Percentiles rank a stretch among this genome's conserved stretches.
Conservation (phyloP, 2,329 filamentous ascomycete species). For the Xylariomycetidae sp. region DNA sequence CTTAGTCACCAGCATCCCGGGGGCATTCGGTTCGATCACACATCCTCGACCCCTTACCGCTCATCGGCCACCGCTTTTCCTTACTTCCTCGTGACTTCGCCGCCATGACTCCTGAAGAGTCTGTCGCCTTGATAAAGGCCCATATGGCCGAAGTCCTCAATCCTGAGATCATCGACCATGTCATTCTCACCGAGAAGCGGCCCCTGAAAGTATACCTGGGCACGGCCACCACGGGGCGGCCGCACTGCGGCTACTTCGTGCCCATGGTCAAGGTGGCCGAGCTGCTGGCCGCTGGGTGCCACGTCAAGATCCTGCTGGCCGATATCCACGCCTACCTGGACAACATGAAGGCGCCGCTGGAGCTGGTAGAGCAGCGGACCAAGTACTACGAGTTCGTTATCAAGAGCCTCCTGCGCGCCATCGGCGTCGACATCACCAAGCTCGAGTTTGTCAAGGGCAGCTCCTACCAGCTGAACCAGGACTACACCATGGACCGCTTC, state of each 20-base stretch:
- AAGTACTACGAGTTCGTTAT: conserved; percentile 80
- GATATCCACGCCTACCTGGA: conserved; percentile 74
- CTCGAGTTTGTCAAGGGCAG: conserved; percentile 81
- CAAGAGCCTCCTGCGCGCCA: conserved; percentile 65
- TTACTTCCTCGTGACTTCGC: too few species aligned
- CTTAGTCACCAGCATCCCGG: too few species aligned
- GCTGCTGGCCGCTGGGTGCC: conserved; percentile 76
- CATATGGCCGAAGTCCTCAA: conserved; percentile 81
- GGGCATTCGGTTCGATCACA: too few species aligned
- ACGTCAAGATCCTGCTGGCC: conserved; percentile 72
- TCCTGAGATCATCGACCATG: conserved; percentile 72
- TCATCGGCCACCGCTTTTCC: too few species aligned
- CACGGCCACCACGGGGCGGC: conserved; percentile 70
- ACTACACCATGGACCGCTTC: conserved; percentile 87
- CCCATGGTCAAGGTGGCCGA: conserved; percentile 86
- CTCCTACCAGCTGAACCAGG: conserved; percentile 66
- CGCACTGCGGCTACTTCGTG: conserved; percentile 86
- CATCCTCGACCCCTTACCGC: too few species aligned
- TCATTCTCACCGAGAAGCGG: conserved; percentile 64
- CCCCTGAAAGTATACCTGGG: conserved; percentile 81
- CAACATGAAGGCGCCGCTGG: conserved; percentile 80
- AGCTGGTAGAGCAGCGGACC: conserved; percentile 75
- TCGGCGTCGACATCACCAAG: conserved; percentile 72
- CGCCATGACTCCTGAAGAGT: too few species aligned
- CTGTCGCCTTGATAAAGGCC: conserved; percentile 70